Evolutionary conservation across 192 early-diverging fungal genomes (phyloP).

Genomic region (Radiomyces spectabilis): DNA sequence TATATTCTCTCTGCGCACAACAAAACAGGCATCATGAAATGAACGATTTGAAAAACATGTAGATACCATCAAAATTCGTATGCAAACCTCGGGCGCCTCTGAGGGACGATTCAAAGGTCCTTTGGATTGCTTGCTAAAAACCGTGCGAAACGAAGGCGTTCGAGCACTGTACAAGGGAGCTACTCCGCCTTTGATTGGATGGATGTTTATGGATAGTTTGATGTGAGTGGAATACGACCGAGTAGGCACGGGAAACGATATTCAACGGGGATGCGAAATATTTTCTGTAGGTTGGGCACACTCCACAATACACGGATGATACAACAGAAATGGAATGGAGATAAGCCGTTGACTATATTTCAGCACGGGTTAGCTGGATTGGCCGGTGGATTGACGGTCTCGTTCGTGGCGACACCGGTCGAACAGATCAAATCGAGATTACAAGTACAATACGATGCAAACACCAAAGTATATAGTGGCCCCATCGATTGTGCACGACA

Average conservation of each 20-base stretch:
- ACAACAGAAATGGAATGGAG: conserved; percentile 51
- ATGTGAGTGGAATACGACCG: conserved; percentile 32
- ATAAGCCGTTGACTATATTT: conserved; percentile 49
- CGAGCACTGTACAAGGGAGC: conserved; percentile 89
- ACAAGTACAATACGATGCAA: conserved; percentile 68
- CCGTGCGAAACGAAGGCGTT: conserved; percentile 59
- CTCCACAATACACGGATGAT: conserved; percentile 74
- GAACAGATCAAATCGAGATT: conserved; percentile 67
- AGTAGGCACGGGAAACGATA: neutral
- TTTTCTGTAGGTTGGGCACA: conserved; percentile 62
- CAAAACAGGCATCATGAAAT: neutral
- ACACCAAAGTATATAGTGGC: conserved; percentile 68
- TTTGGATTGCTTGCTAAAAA: conserved; percentile 58
- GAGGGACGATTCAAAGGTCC: conserved; percentile 69
- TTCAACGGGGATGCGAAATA: neutral
- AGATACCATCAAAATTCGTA: conserved; percentile 76
- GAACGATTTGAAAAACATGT: neutral
- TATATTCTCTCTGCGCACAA: too few species aligned
- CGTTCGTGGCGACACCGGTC: conserved; percentile 73
- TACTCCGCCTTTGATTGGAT: conserved; percentile 85
- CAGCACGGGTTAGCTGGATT: conserved; percentile 64
- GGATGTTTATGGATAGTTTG: conserved; percentile 80
- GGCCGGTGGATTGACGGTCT: conserved; percentile 72
- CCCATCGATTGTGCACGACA: conserved; percentile 80
- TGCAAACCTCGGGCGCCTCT: conserved; percentile 58